These are phyloP conservation scores for Forsythia viridissima DNA, from an alignment of 257 asterid species.

Conservation along the genomic window DNA sequence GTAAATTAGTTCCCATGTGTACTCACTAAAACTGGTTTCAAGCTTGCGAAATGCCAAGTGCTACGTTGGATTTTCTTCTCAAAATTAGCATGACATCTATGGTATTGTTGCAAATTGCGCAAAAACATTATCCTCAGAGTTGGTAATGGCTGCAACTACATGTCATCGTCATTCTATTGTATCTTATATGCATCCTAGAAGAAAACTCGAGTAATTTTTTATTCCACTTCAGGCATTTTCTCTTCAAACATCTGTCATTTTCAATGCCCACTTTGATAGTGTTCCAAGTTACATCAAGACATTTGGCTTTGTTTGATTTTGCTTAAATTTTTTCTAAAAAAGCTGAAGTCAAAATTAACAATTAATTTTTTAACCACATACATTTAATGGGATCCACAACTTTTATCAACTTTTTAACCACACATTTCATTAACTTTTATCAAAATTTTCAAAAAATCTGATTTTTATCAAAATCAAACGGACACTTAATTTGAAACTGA, in stretches of 20 bases:
- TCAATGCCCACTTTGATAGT: background rate
- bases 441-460: too few relatives aligned
- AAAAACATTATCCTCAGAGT: slow-evolving; percentile 3
- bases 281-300: background rate
- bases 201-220: background rate
- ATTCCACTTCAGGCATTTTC: background rate
- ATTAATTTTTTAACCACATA: too few relatives aligned
- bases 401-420: too few relatives aligned
- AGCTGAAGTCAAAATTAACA: too few relatives aligned
- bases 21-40: background rate
- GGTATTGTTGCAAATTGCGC: slow-evolving; percentile 11
- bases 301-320: background rate
- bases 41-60: background rate
- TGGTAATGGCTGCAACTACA: background rate
- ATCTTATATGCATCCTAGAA: background rate
- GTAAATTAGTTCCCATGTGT: background rate
- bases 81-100: slow-evolving; percentile 11
- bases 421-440: too few relatives aligned
- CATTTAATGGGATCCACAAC: too few relatives aligned
- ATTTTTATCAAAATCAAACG: too few relatives aligned
- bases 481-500: too few relatives aligned
- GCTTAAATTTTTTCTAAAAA: too few relatives aligned
- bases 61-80: slow-evolving; percentile 1
- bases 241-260: background rate
- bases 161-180: background rate